A percentile compares a stretch with the other conserved stretches of the same genome.
Conservation (phyloP, 345 rosid genomes). For the Syzygium aqueum region DNA sequence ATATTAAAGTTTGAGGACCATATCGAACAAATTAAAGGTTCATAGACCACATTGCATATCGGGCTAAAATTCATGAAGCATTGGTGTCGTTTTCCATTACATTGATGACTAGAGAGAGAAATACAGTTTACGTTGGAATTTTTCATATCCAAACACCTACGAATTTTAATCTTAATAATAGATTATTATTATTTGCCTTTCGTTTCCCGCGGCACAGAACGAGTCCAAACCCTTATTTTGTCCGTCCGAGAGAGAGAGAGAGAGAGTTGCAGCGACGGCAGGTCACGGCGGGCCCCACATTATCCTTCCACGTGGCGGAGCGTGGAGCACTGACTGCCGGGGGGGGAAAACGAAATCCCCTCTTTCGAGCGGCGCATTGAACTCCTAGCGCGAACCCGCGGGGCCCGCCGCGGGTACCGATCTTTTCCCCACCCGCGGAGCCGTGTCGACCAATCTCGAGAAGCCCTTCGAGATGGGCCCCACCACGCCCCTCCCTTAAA, state of each 20-base stretch:
- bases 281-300: neutral
- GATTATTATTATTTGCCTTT: neutral
- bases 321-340: neutral
- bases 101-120: too few relatives aligned
- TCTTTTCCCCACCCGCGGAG: neutral
- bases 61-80: too few relatives aligned
- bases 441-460: neutral
- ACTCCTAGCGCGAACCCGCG: neutral
- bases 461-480: neutral
- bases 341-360: neutral
- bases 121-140: too few relatives aligned
- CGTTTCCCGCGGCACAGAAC: neutral
- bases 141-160: too few relatives aligned
- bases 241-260: neutral
- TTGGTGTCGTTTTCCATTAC: too few relatives aligned
- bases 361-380: neutral
- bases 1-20: accelerated
- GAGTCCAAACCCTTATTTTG: neutral
- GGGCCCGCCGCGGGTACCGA: neutral
- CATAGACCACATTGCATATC: accelerated
- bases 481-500: neutral
- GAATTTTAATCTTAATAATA: too few relatives aligned
- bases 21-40: too few relatives aligned
- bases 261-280: neutral
- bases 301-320: neutral